Percentiles rank a stretch among this genome's conserved stretches.
These are phyloP conservation scores for Xeromyces bisporus DNA, from an alignment of 495 filamentous ascomycete species.

Conservation along the genomic window DNA sequence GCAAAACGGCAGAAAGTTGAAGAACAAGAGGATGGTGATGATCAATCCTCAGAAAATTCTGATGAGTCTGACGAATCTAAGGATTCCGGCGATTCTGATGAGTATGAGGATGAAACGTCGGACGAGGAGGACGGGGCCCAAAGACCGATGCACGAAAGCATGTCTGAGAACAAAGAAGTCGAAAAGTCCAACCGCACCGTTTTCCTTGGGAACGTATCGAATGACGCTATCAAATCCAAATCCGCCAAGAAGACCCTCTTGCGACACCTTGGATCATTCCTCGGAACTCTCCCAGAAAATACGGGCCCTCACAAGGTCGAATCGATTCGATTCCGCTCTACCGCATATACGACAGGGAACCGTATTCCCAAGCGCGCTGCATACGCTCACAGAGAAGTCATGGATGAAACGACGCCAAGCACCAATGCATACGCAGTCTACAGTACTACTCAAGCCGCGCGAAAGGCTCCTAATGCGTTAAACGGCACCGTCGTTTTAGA, in stretches of 20 bases:
- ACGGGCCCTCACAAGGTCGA: constrained; percentile 51
- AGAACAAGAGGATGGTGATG: constrained; percentile 7
- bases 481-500: constrained; percentile 76
- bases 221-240: constrained; percentile 63
- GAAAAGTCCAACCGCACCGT: constrained; percentile 83
- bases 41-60: constrained; percentile 8
- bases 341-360: constrained; percentile 51
- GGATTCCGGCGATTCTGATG: too few relatives aligned
- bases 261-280: constrained; percentile 45
- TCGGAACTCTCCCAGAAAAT: constrained; percentile 26
- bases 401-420: constrained; percentile 77
- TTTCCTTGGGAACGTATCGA: constrained; percentile 85
- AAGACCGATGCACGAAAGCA: constrained; percentile 41
- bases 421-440: constrained; percentile 94
- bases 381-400: constrained; percentile 63
- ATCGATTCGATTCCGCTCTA: constrained; percentile 84
- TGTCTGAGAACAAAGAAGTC: constrained; percentile 36
- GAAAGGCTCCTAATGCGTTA: constrained; percentile 55
- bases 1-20: constrained; percentile 6
- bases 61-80: constrained; percentile 6
- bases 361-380: constrained; percentile 81
- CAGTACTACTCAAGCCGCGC: constrained; percentile 49
- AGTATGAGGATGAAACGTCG: constrained; percentile 4
- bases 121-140: constrained; percentile 9
- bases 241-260: constrained; percentile 58